phyloP scores from a whole-genome alignment of 345 rosid genomes.

The Bruguiera gymnorhiza region DNA sequence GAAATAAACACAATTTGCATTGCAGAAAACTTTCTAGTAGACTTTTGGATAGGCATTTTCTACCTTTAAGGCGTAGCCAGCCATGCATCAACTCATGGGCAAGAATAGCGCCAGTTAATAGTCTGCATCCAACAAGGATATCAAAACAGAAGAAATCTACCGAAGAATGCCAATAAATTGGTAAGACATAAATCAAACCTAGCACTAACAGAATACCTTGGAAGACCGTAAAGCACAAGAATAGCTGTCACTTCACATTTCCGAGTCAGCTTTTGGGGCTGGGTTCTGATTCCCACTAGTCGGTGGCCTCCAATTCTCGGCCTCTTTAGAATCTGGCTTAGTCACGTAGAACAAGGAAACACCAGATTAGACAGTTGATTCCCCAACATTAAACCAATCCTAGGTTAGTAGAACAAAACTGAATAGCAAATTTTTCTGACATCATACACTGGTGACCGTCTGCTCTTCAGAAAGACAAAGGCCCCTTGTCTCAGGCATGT shows the following conservation, averaged over 20 bases:
- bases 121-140: constrained; percentile 38
- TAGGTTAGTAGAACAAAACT: background rate
- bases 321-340: constrained; percentile 51
- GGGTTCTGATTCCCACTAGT: constrained; percentile 70
- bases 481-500: constrained; percentile 98
- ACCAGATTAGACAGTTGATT: background rate
- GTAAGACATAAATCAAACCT: background rate
- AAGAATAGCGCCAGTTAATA: constrained; percentile 92
- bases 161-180: background rate
- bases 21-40: background rate
- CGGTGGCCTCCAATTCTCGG: constrained; percentile 65
- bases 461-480: constrained; percentile 96
- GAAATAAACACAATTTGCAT: background rate
- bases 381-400: background rate
- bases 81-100: constrained; percentile 96
- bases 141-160: background rate
- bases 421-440: background rate
- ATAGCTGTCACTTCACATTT: constrained; percentile 96
- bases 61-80: constrained; percentile 92
- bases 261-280: constrained; percentile 67
- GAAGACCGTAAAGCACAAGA: constrained; percentile 93
- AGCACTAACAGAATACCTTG: constrained; percentile 47
- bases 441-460: constrained; percentile 80
- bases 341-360: constrained; percentile 12
- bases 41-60: background rate